These are phyloP conservation scores for Rhamnella rubrinervis DNA, from an alignment of 331 rosid species.

Conservation along the genomic window DNA sequence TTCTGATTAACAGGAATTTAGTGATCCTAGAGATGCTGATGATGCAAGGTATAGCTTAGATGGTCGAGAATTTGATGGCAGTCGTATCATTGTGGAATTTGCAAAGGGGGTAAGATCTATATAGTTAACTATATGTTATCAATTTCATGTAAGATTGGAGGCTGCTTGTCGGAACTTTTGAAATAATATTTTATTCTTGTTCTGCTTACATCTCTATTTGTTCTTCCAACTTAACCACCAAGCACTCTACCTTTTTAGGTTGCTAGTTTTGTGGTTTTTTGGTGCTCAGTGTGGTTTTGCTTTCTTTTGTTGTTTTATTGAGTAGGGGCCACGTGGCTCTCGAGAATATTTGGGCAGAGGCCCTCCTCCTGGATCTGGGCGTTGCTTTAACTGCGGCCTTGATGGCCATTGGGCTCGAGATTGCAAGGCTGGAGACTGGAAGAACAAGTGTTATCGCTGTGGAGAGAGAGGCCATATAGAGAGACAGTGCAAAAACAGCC, in stretches of 20 bases:
- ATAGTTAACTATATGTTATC: not conserved
- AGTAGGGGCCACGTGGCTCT: slow-evolving; percentile 69
- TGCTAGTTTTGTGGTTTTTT: not conserved
- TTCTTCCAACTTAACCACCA: not conserved
- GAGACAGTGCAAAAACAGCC: slow-evolving; percentile 89
- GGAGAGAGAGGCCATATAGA: slow-evolving; percentile 98
- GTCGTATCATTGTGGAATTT: slow-evolving; percentile 74
- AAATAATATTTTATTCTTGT: not conserved
- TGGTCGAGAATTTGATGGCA: slow-evolving; percentile 80
- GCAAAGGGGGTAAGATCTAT: slow-evolving; percentile 75
- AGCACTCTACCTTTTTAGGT: not conserved
- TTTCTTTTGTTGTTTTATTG: slow-evolving; percentile 1
- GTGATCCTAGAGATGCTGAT: slow-evolving; percentile 88
- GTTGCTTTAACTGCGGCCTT: slow-evolving; percentile 85
- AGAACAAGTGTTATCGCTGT: slow-evolving; percentile 95
- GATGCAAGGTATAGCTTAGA: slow-evolving; percentile 82
- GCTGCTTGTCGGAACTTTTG: no score
- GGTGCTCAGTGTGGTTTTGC: not conserved
- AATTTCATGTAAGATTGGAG: no score
- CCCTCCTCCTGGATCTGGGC: slow-evolving; percentile 91
- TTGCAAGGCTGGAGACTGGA: slow-evolving; percentile 98
- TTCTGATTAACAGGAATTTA: slow-evolving; percentile 64
- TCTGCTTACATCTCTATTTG: not conserved
- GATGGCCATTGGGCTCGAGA: slow-evolving; percentile 98
- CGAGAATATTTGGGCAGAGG: slow-evolving; percentile 68